Base-by-base conservation (phyloP, 164 flowering plant genomes). In the Sedum album region DNA sequence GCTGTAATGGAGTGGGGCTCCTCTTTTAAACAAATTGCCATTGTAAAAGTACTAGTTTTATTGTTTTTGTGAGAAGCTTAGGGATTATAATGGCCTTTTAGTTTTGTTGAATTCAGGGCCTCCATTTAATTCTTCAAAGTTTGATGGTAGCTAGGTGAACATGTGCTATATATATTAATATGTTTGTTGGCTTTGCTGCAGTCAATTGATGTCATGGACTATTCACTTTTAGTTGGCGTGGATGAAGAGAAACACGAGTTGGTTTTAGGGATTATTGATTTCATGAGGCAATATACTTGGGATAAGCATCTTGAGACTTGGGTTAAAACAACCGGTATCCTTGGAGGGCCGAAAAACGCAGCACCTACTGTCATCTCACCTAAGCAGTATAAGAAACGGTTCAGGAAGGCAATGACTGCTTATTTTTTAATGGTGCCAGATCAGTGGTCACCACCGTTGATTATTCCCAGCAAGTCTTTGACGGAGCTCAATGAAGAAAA, bases 281-380 rank as follows among this genome's bases (percentile, higher is more conserved):
- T 68, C 30, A 55, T 85, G 86, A 72, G 88, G 73, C 86, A 83
- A 36, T 85, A 85, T 38, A 85, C 86, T 82, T 51, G 57, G 57
- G 57, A 51, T 51, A 51, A 51, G 26, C 57, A 51, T 23, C 57
- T 55, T 15, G 60, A 55, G 17, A 55, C 60, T 1, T 55, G 60
- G 60, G 60, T 55, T 14, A 55, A 55, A 55, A 25, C 60, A 17
- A 73, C 85, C 7, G 88, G 83, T 21, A 74, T 84, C 20, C 84
- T 85, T 31, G 88, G 85, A 23, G 88, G 85, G 18, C 79, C 84
- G 0, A 83, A 75, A 70, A 83, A 83, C 44, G 68, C 81, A 10
- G 61, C 84, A 6, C 88, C 88, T 5, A 85, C 86, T 14, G 79
- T 85, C 20, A 79, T 85, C 35, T 85, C 88, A 2, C 88, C 88